Evolutionary conservation across 345 rosid species (phyloP).

Genomic region (Linum trigynum): DNA sequence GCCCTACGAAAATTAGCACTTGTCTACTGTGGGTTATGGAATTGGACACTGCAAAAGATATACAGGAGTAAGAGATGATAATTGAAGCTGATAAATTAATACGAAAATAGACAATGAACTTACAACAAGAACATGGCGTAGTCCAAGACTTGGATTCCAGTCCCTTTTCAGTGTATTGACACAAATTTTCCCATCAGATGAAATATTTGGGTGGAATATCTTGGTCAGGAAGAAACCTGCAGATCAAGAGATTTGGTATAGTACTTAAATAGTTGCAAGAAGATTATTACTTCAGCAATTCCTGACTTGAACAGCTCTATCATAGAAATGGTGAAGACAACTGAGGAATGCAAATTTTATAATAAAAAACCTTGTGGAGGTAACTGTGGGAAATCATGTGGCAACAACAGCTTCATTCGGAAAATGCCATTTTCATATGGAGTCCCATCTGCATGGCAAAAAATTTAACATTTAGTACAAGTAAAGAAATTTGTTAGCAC

Average conservation of each 20-base stretch:
- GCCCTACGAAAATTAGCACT: conserved; percentile 4
- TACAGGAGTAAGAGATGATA: background rate
- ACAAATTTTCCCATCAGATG: conserved; percentile 88
- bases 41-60: conserved; percentile 1
- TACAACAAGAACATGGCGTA: conserved; percentile 90
- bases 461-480: conserved; percentile 9
- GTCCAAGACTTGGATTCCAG: conserved; percentile 98
- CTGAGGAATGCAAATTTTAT: background rate
- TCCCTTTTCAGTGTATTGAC: conserved; percentile 91
- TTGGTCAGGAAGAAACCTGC: conserved; percentile 88
- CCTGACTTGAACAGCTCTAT: background rate
- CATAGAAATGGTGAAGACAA: background rate
- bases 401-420: conserved; percentile 88
- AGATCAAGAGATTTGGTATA: no score
- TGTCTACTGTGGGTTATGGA: background rate
- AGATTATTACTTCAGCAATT: background rate
- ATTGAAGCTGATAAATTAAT: background rate
- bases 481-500: conserved; percentile 2
- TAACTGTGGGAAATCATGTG: conserved; percentile 83
- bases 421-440: conserved; percentile 95
- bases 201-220: conserved; percentile 96
- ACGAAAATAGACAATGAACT: conserved; percentile 21
- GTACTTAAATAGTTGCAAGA: background rate
- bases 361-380: conserved; percentile 88
- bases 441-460: conserved; percentile 71